phyloP scores from a whole-genome alignment of 1,139 yeast genomes.

The Sugiyamaella pinicola region DNA sequence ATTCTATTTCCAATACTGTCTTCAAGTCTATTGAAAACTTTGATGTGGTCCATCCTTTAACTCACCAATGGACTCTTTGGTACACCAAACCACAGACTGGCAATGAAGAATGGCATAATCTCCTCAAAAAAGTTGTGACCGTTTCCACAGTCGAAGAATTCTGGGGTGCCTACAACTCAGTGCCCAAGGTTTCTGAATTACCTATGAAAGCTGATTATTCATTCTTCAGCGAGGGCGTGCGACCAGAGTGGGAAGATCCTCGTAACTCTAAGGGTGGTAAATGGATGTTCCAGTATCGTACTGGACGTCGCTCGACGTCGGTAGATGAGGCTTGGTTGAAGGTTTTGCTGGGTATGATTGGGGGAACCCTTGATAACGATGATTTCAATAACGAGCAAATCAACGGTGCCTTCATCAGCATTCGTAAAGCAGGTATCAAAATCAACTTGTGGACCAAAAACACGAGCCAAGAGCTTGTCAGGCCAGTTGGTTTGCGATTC shows the following conservation, averaged over 20 bases:
- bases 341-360: conserved; percentile 86
- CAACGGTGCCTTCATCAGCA: conserved; percentile 90
- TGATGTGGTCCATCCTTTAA: conserved; percentile 85
- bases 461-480: conserved; percentile 55
- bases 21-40: conserved; percentile 70
- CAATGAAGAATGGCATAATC: conserved; percentile 88
- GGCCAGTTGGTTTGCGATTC: conserved; percentile 68
- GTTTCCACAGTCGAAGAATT: conserved; percentile 94
- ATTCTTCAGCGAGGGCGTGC: conserved; percentile 88
- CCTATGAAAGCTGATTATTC: conserved; percentile 95
- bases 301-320: conserved; percentile 50
- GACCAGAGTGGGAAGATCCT: conserved; percentile 98
- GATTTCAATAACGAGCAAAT: conserved; percentile 60
- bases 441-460: conserved; percentile 94
- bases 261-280: conserved; percentile 90
- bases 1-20: conserved; percentile 49
- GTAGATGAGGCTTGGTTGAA: conserved; percentile 94
- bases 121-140: conserved; percentile 89
- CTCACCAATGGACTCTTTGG: conserved; percentile 96
- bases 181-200: conserved; percentile 88
- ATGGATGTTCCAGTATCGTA: conserved; percentile 79
- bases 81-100: conserved; percentile 81
- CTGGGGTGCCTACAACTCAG: conserved; percentile 97
- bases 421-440: conserved; percentile 80
- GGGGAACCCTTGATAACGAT: conserved; percentile 91